phyloP scores from a whole-genome alignment of 1,284 basidiomycete genomes.

The Apiotrichum gracile region DNA sequence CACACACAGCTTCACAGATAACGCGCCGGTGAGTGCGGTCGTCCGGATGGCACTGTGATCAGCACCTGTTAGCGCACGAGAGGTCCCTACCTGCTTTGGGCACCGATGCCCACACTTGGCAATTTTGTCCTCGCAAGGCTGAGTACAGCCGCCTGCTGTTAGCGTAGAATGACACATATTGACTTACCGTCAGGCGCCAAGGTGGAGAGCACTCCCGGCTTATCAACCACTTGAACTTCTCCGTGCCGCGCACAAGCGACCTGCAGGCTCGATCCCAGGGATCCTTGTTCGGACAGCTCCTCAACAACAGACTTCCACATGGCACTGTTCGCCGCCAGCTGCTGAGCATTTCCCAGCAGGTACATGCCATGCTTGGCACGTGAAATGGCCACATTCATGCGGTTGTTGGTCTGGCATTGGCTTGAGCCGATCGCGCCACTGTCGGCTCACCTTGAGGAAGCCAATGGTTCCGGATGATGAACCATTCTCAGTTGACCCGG shows the following conservation, averaged over 20 bases:
- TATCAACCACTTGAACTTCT: slow-evolving; percentile 46
- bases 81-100: slow-evolving; percentile 57
- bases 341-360: slow-evolving; percentile 60
- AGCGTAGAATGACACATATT: not conserved
- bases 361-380: slow-evolving; percentile 65
- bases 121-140: slow-evolving; percentile 39
- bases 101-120: slow-evolving; percentile 67
- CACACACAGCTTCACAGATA: slow-evolving; percentile 54
- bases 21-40: slow-evolving; percentile 55
- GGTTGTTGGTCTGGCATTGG: slow-evolving; percentile 25
- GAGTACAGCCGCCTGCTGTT: not conserved
- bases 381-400: slow-evolving; percentile 60
- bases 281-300: slow-evolving; percentile 52
- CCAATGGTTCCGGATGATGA: slow-evolving; percentile 53
- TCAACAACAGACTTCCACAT: slow-evolving; percentile 61
- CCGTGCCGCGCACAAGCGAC: slow-evolving; percentile 58
- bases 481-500: slow-evolving; percentile 17
- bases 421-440: not conserved
- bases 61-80: not conserved
- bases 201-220: slow-evolving; percentile 53
- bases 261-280: slow-evolving; percentile 56
- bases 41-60: slow-evolving; percentile 60
- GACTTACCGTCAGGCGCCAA: not conserved
- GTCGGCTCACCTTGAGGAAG: slow-evolving; percentile 60
- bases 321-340: slow-evolving; percentile 12